A percentile compares a stretch with the other conserved stretches of the same genome.
Conservation (phyloP, 2,329 filamentous ascomycete species). For the Tolypocladium cylindrosporum region DNA sequence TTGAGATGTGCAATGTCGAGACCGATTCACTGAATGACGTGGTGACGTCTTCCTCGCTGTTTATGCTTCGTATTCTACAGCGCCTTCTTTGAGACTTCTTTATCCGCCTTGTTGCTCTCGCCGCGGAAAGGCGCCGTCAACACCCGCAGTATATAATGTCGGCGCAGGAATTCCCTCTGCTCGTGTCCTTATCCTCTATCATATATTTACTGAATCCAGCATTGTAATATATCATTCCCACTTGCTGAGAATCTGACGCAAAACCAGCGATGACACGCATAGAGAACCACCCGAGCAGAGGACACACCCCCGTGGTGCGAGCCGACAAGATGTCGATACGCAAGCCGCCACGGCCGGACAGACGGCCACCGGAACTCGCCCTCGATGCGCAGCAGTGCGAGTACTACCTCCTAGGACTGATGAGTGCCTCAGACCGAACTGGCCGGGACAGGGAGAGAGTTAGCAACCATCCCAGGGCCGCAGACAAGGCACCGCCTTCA, state of each 20-base stretch:
- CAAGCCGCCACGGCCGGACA: not conserved
- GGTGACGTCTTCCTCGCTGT: not conserved
- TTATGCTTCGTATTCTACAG: not conserved
- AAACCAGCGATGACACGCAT: not conserved
- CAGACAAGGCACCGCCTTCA: not conserved
- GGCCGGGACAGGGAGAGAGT: not conserved
- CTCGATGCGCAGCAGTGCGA: not conserved
- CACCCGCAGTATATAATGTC: not conserved
- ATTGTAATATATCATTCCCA: not conserved
- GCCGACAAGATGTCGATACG: not conserved
- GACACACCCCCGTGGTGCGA: not conserved
- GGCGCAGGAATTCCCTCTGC: not conserved
- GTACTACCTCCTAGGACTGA: not conserved
- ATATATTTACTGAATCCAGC: too few species aligned
- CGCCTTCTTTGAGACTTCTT: not conserved
- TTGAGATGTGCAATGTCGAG: not conserved
- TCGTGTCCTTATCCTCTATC: not conserved
- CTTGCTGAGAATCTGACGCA: not conserved
- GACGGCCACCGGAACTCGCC: not conserved
- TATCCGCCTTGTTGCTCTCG: not conserved
- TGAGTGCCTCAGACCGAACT: not conserved
- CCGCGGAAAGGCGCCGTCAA: not conserved
- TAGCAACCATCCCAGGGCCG: too few species aligned
- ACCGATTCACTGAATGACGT: not conserved
- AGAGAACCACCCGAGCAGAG: not conserved